Conservation (phyloP, 768 basidiomycete genomes). For the Kwoniella europaea region DNA sequence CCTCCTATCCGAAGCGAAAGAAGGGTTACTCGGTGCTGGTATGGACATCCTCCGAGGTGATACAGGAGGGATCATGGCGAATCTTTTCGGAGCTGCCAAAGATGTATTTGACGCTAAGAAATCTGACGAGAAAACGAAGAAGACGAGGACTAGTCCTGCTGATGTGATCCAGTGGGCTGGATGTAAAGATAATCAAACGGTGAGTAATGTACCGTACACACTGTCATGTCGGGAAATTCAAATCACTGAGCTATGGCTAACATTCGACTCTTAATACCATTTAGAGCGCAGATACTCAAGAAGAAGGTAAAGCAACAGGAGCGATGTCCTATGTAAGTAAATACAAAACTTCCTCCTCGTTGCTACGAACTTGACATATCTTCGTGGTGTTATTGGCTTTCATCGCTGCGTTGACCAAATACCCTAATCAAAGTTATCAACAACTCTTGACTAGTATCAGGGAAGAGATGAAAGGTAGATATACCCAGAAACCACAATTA, state of each 20-base stretch:
- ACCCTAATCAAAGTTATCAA: constrained; percentile 57
- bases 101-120: constrained; percentile 68
- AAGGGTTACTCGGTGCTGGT: constrained; percentile 77
- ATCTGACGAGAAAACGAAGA: constrained; percentile 66
- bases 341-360: not conserved
- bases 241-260: not conserved
- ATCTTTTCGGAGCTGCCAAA: constrained; percentile 71
- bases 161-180: constrained; percentile 67
- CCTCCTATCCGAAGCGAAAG: constrained; percentile 79
- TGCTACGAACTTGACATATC: too few species aligned
- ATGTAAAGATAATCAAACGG: constrained; percentile 61
- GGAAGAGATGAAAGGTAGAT: constrained; percentile 58
- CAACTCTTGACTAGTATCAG: constrained; percentile 58
- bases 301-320: constrained; percentile 62
- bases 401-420: constrained; percentile 57
- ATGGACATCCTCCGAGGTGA: constrained; percentile 64
- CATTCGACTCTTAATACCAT: too few species aligned
- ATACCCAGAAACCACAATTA: constrained; percentile 59
- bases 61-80: constrained; percentile 32
- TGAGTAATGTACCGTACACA: constrained; percentile 12
- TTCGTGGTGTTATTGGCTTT: constrained; percentile 43
- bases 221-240: not conserved
- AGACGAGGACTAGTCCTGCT: constrained; percentile 73
- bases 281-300: constrained; percentile 60
- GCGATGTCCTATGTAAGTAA: constrained; percentile 60